A percentile compares a stretch with the other conserved stretches of the same genome.
phyloP scores from a whole-genome alignment of 2,329 filamentous ascomycete species.

The Bipolaris zeicola region DNA sequence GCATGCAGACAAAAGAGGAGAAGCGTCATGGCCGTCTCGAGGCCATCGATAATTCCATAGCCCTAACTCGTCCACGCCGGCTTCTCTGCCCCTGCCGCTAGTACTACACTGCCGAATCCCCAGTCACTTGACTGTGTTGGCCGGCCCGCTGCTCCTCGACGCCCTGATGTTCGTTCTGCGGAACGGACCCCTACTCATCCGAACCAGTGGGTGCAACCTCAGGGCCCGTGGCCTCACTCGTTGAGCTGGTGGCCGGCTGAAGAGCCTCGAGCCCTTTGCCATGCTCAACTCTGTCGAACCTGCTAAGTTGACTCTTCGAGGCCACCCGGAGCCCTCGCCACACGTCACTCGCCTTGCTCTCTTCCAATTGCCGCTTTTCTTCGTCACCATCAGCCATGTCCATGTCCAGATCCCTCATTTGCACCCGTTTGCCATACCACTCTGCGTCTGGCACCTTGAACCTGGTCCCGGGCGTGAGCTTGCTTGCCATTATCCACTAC shows the following conservation, averaged over 20 bases:
- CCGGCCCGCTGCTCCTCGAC: slow-evolving; percentile 50
- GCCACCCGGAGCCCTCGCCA: slow-evolving; percentile 89
- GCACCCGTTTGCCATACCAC: slow-evolving; percentile 73
- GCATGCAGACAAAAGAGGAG: slow-evolving; percentile 42
- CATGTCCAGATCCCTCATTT: slow-evolving; percentile 81
- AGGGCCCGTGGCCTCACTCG: slow-evolving; percentile 42
- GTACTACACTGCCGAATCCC: slow-evolving; percentile 36
- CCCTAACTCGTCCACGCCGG: slow-evolving; percentile 34
- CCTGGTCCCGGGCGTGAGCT: slow-evolving; percentile 52
- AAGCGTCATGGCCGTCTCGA: slow-evolving; percentile 27
- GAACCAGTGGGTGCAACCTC: slow-evolving; percentile 40
- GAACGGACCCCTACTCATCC: slow-evolving; percentile 46
- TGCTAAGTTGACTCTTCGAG: slow-evolving; percentile 71
- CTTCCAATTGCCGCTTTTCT: slow-evolving; percentile 64
- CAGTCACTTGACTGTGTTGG: slow-evolving; percentile 46
- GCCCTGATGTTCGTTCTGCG: slow-evolving; percentile 46
- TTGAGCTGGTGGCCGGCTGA: slow-evolving; percentile 43
- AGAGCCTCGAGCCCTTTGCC: slow-evolving; percentile 69
- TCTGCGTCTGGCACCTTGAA: slow-evolving; percentile 72
- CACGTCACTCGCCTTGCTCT: slow-evolving; percentile 82
- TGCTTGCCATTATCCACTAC: background rate
- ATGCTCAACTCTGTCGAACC: slow-evolving; percentile 83
- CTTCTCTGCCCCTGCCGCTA: slow-evolving; percentile 30
- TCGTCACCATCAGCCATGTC: slow-evolving; percentile 74
- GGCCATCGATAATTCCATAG: slow-evolving; percentile 32